Conservation (phyloP, 1,284 basidiomycete species). For the Schizophyllum commune region DNA sequence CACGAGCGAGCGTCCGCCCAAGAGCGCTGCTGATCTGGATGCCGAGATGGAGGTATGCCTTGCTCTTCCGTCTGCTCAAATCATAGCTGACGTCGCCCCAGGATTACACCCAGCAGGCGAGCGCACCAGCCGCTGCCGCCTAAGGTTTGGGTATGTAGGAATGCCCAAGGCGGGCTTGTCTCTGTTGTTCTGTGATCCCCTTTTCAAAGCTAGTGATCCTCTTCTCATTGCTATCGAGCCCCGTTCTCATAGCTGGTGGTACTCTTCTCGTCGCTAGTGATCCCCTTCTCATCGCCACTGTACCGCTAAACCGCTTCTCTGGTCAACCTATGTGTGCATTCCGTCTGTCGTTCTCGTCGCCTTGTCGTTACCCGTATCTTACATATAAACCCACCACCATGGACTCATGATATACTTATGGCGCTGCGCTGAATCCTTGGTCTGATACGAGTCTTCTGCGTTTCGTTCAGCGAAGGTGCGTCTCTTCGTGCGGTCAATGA, state of each 20-base stretch:
- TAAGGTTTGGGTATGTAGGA: too few relatives aligned
- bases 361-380: not conserved
- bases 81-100: slow-evolving; percentile 16
- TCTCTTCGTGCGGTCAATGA: not conserved
- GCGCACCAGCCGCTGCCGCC: too few relatives aligned
- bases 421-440: not conserved
- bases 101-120: slow-evolving; percentile 29
- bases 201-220: too few relatives aligned
- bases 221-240: too few relatives aligned
- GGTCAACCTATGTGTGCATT: not conserved
- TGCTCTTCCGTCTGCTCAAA: not conserved
- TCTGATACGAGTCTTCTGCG: not conserved
- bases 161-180: too few relatives aligned
- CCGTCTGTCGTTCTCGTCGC: not conserved
- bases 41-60: slow-evolving; percentile 75
- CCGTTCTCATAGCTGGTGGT: too few relatives aligned
- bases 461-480: too few relatives aligned
- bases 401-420: not conserved
- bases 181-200: too few relatives aligned
- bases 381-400: not conserved
- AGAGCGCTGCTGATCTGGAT: slow-evolving; percentile 69
- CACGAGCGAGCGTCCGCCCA: slow-evolving; percentile 62
- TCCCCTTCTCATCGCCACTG: not conserved
- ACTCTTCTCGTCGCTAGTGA: too few relatives aligned
- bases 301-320: not conserved